Evolutionary conservation across 1,284 basidiomycete genomes (phyloP).

Genomic region (Moesziomyces sp.): DNA sequence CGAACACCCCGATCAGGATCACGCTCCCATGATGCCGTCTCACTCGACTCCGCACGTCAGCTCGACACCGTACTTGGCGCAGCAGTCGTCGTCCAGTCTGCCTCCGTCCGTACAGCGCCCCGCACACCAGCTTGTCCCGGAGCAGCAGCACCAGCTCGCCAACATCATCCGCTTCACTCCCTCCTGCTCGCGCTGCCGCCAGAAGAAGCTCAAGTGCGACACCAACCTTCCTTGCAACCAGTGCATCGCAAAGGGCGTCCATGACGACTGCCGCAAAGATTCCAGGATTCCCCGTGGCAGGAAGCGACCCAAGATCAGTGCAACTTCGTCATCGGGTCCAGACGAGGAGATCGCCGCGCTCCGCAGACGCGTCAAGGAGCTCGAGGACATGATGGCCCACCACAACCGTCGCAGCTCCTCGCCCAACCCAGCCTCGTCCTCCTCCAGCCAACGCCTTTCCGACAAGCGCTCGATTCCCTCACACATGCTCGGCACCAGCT

Average conservation of each 20-base stretch:
- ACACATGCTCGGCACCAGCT: conserved; percentile 24
- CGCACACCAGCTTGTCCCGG: conserved; percentile 33
- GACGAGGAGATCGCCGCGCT: conserved; percentile 34
- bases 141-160: conserved; percentile 43
- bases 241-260: conserved; percentile 52
- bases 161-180: conserved; percentile 46
- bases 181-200: conserved; percentile 46
- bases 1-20: neutral
- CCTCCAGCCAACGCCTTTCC: conserved; percentile 8
- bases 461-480: conserved; percentile 19
- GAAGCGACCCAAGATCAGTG: conserved; percentile 35
- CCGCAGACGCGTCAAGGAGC: conserved; percentile 37
- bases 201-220: conserved; percentile 55
- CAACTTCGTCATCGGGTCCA: conserved; percentile 10
- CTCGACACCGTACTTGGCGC: neutral
- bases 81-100: conserved; percentile 5
- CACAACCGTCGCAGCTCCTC: neutral
- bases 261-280: conserved; percentile 53
- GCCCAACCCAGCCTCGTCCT: conserved; percentile 14
- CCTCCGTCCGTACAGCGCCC: conserved; percentile 28
- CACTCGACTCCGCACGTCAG: neutral
- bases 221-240: conserved; percentile 50
- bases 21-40: neutral
- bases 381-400: conserved; percentile 18
- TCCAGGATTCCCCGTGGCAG: conserved; percentile 45